Evolutionary conservation across 352 stramenopile genomes (phyloP).

Genomic region (Nothophytophthora sp.): DNA sequence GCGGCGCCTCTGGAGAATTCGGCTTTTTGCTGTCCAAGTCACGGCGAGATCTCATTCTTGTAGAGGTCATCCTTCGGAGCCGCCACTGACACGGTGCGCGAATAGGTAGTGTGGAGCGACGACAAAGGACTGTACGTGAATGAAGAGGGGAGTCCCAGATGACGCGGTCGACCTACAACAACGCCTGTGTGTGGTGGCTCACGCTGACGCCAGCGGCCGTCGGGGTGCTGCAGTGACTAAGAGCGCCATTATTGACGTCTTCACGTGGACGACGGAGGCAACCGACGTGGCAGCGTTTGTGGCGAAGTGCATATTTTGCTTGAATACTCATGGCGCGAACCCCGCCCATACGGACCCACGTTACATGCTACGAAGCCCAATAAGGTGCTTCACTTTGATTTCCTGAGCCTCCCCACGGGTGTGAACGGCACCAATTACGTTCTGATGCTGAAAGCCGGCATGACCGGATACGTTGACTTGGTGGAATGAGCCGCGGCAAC

Average conservation of each 20-base stretch:
- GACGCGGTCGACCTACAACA: constrained; percentile 13
- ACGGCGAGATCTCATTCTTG: not conserved
- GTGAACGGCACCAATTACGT: constrained; percentile 16
- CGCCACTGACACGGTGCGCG: not conserved
- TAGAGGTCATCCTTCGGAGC: not conserved
- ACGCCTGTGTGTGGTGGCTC: constrained; percentile 15
- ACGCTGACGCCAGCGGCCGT: constrained; percentile 17
- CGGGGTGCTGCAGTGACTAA: constrained; percentile 14
- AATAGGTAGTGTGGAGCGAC: not conserved
- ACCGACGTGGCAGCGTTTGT: constrained; percentile 12
- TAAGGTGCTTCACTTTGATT: constrained; percentile 40
- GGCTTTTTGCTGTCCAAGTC: not conserved
- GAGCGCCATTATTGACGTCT: not conserved
- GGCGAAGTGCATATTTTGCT: not conserved
- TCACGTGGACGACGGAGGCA: constrained; percentile 11
- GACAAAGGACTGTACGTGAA: not conserved
- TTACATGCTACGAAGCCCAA: constrained; percentile 32
- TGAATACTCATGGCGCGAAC: constrained; percentile 5
- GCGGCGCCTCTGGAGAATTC: not conserved
- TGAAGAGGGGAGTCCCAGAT: too few species aligned
- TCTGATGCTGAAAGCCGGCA: constrained; percentile 31
- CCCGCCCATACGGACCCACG: constrained; percentile 10
- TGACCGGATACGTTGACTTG: constrained; percentile 28
- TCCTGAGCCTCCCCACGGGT: constrained; percentile 15
- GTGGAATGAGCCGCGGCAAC: constrained; percentile 11